A percentile compares a stretch with the other conserved stretches of the same genome.
Evolutionary conservation across 2,329 filamentous ascomycete genomes (phyloP).

Genomic region (Diplodia corticola): DNA sequence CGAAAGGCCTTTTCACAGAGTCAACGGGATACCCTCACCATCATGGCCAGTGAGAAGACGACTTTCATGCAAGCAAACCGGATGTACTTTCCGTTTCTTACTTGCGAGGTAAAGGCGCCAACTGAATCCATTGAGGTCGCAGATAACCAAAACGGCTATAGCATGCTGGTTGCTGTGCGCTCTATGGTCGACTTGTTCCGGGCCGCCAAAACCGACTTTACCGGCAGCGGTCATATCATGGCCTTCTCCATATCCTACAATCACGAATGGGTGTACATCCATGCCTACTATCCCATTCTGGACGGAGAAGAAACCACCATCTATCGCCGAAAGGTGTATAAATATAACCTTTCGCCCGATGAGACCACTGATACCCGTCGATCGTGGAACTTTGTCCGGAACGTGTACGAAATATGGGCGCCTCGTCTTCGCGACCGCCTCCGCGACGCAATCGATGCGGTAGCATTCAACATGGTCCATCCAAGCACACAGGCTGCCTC

Average conservation of each 20-base stretch:
- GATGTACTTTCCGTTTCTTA: slow-evolving; percentile 30
- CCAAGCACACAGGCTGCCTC: not conserved
- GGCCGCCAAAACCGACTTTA: not conserved
- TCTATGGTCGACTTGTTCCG: not conserved
- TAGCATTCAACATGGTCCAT: slow-evolving; percentile 5
- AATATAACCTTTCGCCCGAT: not conserved
- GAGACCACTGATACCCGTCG: slow-evolving; percentile 23
- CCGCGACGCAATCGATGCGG: slow-evolving; percentile 23
- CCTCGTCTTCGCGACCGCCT: slow-evolving; percentile 24
- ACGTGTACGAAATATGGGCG: slow-evolving; percentile 26
- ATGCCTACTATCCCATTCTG: slow-evolving; percentile 21
- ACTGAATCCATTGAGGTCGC: slow-evolving; percentile 26
- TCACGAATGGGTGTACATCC: slow-evolving; percentile 8
- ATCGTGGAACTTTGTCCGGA: slow-evolving; percentile 25
- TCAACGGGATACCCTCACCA: slow-evolving; percentile 44
- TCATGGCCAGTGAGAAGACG: slow-evolving; percentile 11
- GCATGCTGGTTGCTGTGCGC: not conserved
- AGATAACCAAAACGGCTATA: slow-evolving; percentile 29
- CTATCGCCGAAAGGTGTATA: slow-evolving; percentile 8
- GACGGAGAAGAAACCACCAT: slow-evolving; percentile 12
- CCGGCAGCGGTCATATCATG: not conserved
- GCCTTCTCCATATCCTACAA: slow-evolving; percentile 18
- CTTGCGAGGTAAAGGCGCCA: slow-evolving; percentile 28
- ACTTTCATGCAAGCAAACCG: slow-evolving; percentile 26
- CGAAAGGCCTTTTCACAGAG: slow-evolving; percentile 40